Evolutionary conservation across 2,329 filamentous ascomycete genomes (phyloP).

Genomic region (Penicillium occitanis): DNA sequence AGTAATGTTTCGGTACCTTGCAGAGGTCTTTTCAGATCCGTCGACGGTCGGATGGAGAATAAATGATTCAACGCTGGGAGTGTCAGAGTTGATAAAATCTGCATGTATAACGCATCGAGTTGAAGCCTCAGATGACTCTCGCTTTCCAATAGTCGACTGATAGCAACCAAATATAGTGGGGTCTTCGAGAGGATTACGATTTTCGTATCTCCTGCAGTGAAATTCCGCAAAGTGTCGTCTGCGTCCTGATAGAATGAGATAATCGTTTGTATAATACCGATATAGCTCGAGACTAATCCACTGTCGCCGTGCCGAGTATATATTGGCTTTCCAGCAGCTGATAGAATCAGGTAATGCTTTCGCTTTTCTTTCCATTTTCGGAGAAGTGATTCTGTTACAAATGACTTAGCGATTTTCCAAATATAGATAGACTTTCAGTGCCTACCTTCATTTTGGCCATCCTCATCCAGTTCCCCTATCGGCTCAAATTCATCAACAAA

Average conservation of each 20-base stretch:
- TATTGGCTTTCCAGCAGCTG: slow-evolving; percentile 93
- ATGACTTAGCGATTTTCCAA: slow-evolving; percentile 20
- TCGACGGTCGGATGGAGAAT: slow-evolving; percentile 88
- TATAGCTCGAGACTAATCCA: slow-evolving; percentile 84
- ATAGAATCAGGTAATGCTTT: slow-evolving; percentile 96
- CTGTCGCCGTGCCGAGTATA: slow-evolving; percentile 94
- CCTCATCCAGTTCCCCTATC: slow-evolving; percentile 60
- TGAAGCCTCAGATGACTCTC: slow-evolving; percentile 83
- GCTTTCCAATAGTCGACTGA: slow-evolving; percentile 89
- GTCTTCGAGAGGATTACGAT: slow-evolving; percentile 86
- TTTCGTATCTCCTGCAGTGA: slow-evolving; percentile 79
- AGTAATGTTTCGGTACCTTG: slow-evolving; percentile 89
- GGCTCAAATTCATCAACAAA: slow-evolving; percentile 76
- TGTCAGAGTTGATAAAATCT: slow-evolving; percentile 92
- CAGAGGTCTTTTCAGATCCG: slow-evolving; percentile 82
- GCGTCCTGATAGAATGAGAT: slow-evolving; percentile 92
- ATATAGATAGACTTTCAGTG: neutral
- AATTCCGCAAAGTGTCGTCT: slow-evolving; percentile 74
- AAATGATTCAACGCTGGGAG: slow-evolving; percentile 82
- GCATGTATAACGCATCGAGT: slow-evolving; percentile 94
- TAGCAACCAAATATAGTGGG: slow-evolving; percentile 87
- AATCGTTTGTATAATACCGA: slow-evolving; percentile 93
- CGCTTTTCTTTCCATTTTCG: slow-evolving; percentile 83
- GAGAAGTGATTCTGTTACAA: slow-evolving; percentile 51
- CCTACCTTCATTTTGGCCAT: slow-evolving; percentile 58